A percentile compares a stretch with the other conserved stretches of the same genome.
Conservation (phyloP, 2,329 filamentous ascomycete genomes). For the Byssochlamys sp. region DNA sequence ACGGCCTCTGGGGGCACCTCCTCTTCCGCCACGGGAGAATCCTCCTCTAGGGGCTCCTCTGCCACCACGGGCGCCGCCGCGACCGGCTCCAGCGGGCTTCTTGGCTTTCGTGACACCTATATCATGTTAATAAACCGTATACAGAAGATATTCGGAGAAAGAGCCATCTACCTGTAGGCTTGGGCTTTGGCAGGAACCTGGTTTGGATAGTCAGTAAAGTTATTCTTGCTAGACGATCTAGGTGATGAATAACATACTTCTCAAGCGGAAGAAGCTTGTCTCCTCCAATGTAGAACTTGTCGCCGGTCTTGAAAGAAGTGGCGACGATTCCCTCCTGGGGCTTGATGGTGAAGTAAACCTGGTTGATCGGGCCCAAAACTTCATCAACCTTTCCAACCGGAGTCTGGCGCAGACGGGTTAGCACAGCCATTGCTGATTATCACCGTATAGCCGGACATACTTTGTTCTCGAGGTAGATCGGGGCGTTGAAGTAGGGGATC, state of each 20-base stretch:
- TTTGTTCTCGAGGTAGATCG: slow-evolving; percentile 98
- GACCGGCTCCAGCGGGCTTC: slow-evolving; percentile 53
- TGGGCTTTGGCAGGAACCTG: slow-evolving; percentile 87
- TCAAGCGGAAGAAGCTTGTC: slow-evolving; percentile 93
- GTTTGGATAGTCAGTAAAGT: slow-evolving; percentile 1
- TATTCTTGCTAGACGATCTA: neutral
- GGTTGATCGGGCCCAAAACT: slow-evolving; percentile 91
- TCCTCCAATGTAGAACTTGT: slow-evolving; percentile 91
- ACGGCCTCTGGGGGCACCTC: slow-evolving; percentile 43
- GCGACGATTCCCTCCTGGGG: slow-evolving; percentile 93
- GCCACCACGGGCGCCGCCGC: slow-evolving; percentile 39
- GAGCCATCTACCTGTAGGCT: slow-evolving; percentile 46
- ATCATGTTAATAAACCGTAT: slow-evolving; percentile 17
- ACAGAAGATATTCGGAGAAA: slow-evolving; percentile 2
- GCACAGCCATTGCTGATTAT: slow-evolving; percentile 4
- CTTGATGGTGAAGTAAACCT: slow-evolving; percentile 97
- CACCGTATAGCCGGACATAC: slow-evolving; percentile 32
- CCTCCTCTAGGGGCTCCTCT: slow-evolving; percentile 38
- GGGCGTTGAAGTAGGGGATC: slow-evolving; percentile 97
- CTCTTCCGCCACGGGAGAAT: slow-evolving; percentile 27
- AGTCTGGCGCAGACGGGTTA: slow-evolving; percentile 42
- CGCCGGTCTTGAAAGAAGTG: slow-evolving; percentile 84
- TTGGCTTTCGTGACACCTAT: slow-evolving; percentile 59
- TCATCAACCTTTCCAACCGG: slow-evolving; percentile 95
- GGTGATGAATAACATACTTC: slow-evolving; percentile 43